Conservation (phyloP, 306 rosid species). For the Prunus davidiana region DNA sequence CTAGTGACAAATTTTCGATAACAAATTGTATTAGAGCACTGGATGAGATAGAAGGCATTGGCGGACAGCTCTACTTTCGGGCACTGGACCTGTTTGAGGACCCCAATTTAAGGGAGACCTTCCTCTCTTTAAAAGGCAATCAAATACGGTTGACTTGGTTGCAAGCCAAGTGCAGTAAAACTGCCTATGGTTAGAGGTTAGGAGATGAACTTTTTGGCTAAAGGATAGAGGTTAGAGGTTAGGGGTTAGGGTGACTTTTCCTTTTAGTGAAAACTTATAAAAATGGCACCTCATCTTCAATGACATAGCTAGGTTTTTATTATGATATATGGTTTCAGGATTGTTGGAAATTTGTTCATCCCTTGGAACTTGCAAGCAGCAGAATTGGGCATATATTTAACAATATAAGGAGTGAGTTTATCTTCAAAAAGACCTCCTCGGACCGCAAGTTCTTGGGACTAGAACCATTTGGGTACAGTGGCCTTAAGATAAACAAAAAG, state of each 20-base stretch:
- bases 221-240: neutral
- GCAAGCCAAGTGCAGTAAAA: conserved; percentile 56
- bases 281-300: neutral
- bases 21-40: conserved; percentile 69
- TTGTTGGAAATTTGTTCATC: no score
- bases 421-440: no score
- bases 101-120: conserved; percentile 66
- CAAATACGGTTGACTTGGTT: conserved; percentile 60
- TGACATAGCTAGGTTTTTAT: neutral
- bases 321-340: no score
- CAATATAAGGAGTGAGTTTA: no score
- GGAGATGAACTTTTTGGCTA: neutral
- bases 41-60: conserved; percentile 65
- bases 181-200: conserved; percentile 12
- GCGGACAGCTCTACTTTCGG: conserved; percentile 55
- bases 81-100: conserved; percentile 75
- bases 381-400: no score
- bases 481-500: no score
- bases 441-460: no score
- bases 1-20: conserved; percentile 55
- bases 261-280: neutral
- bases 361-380: no score
- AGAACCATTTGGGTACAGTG: no score
- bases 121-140: conserved; percentile 58
- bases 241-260: neutral